A percentile compares a stretch with the other conserved stretches of the same genome.
These are phyloP conservation scores for Pichia paraexigua DNA, from an alignment of 805 yeast genomes.

Conservation along the genomic window DNA sequence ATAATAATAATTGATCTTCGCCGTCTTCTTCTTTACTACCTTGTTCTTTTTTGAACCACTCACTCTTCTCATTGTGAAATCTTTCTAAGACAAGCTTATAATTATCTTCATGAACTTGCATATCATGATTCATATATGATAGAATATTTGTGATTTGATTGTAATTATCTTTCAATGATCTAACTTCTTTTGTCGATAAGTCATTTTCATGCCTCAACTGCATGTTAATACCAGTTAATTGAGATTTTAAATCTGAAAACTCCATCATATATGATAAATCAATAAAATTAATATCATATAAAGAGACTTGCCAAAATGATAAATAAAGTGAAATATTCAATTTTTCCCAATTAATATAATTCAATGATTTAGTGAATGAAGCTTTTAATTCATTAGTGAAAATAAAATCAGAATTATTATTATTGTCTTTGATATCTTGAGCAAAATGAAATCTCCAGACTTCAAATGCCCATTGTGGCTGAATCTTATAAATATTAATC, in stretches of 20 bases:
- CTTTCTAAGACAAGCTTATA: slow-evolving; percentile 24
- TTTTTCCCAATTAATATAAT: slow-evolving; percentile 17
- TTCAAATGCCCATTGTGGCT: slow-evolving; percentile 63
- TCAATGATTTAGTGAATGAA: slow-evolving; percentile 12
- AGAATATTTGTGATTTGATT: slow-evolving; percentile 23
- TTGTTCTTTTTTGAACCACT: slow-evolving; percentile 33
- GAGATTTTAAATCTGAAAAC: slow-evolving; percentile 31
- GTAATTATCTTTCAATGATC: slow-evolving; percentile 20
- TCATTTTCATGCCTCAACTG: slow-evolving; percentile 27
- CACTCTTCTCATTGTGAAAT: slow-evolving; percentile 22
- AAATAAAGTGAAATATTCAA: slow-evolving; percentile 40
- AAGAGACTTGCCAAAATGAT: slow-evolving; percentile 65
- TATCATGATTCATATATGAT: slow-evolving; percentile 31
- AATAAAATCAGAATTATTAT: slow-evolving; percentile 10
- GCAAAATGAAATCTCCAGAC: slow-evolving; percentile 55
- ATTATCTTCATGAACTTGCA: slow-evolving; percentile 37
- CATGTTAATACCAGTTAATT: slow-evolving; percentile 30
- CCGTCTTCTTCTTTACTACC: slow-evolving; percentile 35
- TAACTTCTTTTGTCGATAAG: slow-evolving; percentile 17
- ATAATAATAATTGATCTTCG: slow-evolving; percentile 15
- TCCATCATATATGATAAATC: slow-evolving; percentile 43
- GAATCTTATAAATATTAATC: slow-evolving; percentile 35
- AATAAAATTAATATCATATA: slow-evolving; percentile 62
- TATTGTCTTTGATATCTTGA: slow-evolving; percentile 19
- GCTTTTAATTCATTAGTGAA: background rate